A percentile compares a stretch with the other conserved stretches of the same genome.
Evolutionary conservation across 2,329 filamentous ascomycete genomes (phyloP).

Genomic region (Cladosporium cucumerinum): DNA sequence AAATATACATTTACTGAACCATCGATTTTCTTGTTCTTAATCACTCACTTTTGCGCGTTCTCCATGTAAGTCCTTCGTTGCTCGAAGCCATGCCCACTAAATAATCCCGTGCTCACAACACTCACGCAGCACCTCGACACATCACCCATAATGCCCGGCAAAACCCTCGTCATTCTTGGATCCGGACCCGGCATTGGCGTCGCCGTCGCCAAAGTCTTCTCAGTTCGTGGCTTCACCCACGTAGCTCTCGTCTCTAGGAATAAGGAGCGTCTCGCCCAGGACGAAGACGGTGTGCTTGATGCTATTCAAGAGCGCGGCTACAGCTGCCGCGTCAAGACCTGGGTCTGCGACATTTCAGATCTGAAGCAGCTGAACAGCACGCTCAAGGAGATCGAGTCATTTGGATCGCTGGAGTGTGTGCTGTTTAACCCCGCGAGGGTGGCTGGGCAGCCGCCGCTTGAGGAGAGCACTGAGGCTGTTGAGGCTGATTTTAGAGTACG

Average conservation of each 20-base stretch:
- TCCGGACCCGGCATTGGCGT: slow-evolving; percentile 50
- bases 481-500: slow-evolving; percentile 50
- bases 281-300: slow-evolving; percentile 30
- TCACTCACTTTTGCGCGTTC: background rate
- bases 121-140: background rate
- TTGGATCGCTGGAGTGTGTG: slow-evolving; percentile 46
- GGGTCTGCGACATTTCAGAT: slow-evolving; percentile 46
- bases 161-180: slow-evolving; percentile 41
- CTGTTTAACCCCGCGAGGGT: slow-evolving; percentile 55
- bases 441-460: slow-evolving; percentile 41
- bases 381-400: slow-evolving; percentile 43
- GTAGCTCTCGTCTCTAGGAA: slow-evolving; percentile 50
- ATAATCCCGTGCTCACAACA: background rate
- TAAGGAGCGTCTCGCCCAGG: slow-evolving; percentile 38
- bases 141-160: slow-evolving; percentile 26
- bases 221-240: slow-evolving; percentile 44
- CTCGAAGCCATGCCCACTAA: background rate
- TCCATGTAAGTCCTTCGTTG: background rate
- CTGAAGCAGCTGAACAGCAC: slow-evolving; percentile 37
- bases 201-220: slow-evolving; percentile 41
- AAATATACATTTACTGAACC: background rate
- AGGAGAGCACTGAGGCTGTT: slow-evolving; percentile 44
- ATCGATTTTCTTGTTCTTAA: background rate
- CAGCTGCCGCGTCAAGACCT: slow-evolving; percentile 42
- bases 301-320: slow-evolving; percentile 33